Percentiles rank a stretch among this genome's conserved stretches.
Conservation (phyloP, 495 filamentous ascomycete genomes). For the Cryomyces minteri region DNA sequence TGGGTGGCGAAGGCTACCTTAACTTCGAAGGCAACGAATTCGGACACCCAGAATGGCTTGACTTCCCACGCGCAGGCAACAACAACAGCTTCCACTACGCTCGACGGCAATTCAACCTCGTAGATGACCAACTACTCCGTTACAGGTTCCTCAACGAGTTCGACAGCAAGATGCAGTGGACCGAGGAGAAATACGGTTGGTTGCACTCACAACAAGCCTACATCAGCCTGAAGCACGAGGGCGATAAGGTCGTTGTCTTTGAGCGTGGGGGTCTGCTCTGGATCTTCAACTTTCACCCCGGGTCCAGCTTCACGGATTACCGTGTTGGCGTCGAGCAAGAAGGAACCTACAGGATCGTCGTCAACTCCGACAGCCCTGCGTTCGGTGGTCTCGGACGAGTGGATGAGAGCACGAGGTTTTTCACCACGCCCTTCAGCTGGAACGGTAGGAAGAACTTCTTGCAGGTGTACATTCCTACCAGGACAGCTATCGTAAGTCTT, state of each 20-base stretch:
- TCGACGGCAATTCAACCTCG: slow-evolving; percentile 82
- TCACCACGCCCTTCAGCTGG: slow-evolving; percentile 78
- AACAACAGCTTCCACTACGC: slow-evolving; percentile 95
- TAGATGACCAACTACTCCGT: slow-evolving; percentile 67
- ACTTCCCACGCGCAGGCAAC: slow-evolving; percentile 92
- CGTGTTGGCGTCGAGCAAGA: slow-evolving; percentile 67
- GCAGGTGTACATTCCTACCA: slow-evolving; percentile 77
- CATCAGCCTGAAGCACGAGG: slow-evolving; percentile 84
- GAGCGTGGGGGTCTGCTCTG: slow-evolving; percentile 81
- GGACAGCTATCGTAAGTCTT: slow-evolving; percentile 66
- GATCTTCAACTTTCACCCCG: slow-evolving; percentile 91
- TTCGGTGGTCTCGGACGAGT: slow-evolving; percentile 71
- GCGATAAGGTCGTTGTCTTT: slow-evolving; percentile 89
- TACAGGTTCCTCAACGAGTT: slow-evolving; percentile 92
- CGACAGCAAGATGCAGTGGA: slow-evolving; percentile 75
- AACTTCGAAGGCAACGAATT: slow-evolving; percentile 99
- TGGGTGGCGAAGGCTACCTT: slow-evolving; percentile 95
- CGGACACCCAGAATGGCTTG: slow-evolving; percentile 97
- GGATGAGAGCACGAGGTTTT: slow-evolving; percentile 62
- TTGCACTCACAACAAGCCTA: slow-evolving; percentile 74
- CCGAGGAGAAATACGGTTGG: slow-evolving; percentile 85
- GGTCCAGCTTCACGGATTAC: slow-evolving; percentile 81
- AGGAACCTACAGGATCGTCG: slow-evolving; percentile 75
- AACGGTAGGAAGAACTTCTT: slow-evolving; percentile 76
- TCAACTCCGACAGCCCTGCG: slow-evolving; percentile 60